These are phyloP conservation scores for Scedosporium aurantiacum DNA, from an alignment of 2,329 filamentous ascomycete species.

Conservation along the genomic window DNA sequence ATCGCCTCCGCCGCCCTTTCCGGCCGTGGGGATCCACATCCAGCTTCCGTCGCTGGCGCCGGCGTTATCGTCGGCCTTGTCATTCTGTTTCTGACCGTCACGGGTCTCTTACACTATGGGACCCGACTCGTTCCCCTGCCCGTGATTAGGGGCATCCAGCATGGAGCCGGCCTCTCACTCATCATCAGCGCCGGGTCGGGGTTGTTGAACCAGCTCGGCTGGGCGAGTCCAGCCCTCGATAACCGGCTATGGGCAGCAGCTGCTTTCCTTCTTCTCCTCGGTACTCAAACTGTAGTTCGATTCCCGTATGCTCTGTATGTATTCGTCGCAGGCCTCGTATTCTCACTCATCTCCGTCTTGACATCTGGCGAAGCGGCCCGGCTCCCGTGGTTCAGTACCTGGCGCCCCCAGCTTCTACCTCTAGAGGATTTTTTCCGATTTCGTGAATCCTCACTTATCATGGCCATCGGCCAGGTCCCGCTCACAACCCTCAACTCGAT, in stretches of 20 bases:
- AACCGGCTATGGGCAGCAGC: slow-evolving; percentile 68
- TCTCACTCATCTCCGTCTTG: slow-evolving; percentile 40
- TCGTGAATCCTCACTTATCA: slow-evolving; percentile 30
- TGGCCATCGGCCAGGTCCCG: slow-evolving; percentile 77
- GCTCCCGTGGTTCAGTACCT: slow-evolving; percentile 46
- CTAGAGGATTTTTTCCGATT: slow-evolving; percentile 9
- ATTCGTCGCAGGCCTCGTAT: slow-evolving; percentile 55
- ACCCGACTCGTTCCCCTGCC: slow-evolving; percentile 69
- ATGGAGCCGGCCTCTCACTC: slow-evolving; percentile 79
- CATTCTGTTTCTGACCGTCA: slow-evolving; percentile 67
- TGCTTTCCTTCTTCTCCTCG: slow-evolving; percentile 60
- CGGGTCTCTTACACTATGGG: slow-evolving; percentile 66
- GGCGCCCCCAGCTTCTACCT: slow-evolving; percentile 41
- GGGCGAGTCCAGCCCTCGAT: slow-evolving; percentile 59
- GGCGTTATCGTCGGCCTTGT: slow-evolving; percentile 60
- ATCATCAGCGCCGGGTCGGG: slow-evolving; percentile 64
- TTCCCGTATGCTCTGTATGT: slow-evolving; percentile 71
- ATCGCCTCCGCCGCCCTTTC: slow-evolving; percentile 85
- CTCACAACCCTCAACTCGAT: slow-evolving; percentile 89
- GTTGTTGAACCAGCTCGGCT: slow-evolving; percentile 57
- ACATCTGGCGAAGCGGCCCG: slow-evolving; percentile 14
- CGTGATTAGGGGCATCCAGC: slow-evolving; percentile 88
- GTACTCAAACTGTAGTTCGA: slow-evolving; percentile 50
- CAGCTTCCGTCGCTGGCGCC: slow-evolving; percentile 56
- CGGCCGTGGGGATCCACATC: slow-evolving; percentile 38